Conservation (phyloP, 345 rosid genomes). For the Murraya koenigii region DNA sequence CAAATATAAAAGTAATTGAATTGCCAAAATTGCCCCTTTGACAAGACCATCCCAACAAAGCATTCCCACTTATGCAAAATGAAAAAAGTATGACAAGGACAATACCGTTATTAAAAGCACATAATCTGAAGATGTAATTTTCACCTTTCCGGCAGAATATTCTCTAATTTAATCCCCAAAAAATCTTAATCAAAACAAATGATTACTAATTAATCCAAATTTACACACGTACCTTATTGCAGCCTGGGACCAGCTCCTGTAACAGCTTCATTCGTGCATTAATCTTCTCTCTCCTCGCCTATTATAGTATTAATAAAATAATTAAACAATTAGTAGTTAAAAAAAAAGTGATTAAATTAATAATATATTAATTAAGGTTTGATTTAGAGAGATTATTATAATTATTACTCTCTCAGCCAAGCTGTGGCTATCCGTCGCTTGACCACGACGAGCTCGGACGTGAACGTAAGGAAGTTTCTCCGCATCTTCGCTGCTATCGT, state of each 20-base stretch:
- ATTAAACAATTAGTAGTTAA: constrained; percentile 5
- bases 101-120: constrained; percentile 31
- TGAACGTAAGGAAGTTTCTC: constrained; percentile 64
- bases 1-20: constrained; percentile 10
- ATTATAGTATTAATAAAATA: neutral
- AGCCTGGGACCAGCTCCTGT: constrained; percentile 69
- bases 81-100: constrained; percentile 48
- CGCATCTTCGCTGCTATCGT: constrained; percentile 35
- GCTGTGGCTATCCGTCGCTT: constrained; percentile 74
- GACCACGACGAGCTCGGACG: constrained; percentile 69
- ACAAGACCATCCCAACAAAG: constrained; percentile 22
- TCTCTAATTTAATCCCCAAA: constrained; percentile 31
- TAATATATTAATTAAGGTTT: constrained; percentile 1
- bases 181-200: constrained; percentile 39
- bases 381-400: neutral
- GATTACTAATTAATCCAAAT: constrained; percentile 37
- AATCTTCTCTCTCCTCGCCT: constrained; percentile 77
- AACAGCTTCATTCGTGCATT: constrained; percentile 64
- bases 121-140: constrained; percentile 31
- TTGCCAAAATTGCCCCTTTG: constrained; percentile 26
- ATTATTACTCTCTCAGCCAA: constrained; percentile 58
- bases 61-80: constrained; percentile 24
- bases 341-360: neutral
- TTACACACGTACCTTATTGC: constrained; percentile 60
- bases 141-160: constrained; percentile 25